These are phyloP conservation scores for Mitragyna speciosa DNA, from an alignment of 257 asterid species.

Conservation along the genomic window DNA sequence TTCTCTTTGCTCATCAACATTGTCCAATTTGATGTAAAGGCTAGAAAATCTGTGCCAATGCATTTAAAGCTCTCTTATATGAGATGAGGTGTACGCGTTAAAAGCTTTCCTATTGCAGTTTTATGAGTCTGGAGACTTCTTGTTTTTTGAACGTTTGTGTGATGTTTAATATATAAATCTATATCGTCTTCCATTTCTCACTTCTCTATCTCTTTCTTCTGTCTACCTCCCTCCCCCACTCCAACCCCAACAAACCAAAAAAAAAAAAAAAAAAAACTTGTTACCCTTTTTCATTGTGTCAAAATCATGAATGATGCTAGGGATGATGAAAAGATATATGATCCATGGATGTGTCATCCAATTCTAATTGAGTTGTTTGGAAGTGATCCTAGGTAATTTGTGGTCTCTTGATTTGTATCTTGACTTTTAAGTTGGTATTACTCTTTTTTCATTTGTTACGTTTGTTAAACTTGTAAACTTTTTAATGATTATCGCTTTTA, in stretches of 20 bases:
- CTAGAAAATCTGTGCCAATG: not conserved
- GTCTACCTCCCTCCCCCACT: not conserved
- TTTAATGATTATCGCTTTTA: not conserved
- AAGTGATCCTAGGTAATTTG: slow-evolving; percentile 9
- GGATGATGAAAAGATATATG: not conserved
- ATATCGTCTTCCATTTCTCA: not conserved
- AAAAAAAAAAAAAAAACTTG: too few relatives aligned
- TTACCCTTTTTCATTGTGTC: not conserved
- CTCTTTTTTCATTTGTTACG: not conserved
- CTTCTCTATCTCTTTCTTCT: not conserved
- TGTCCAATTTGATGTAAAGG: not conserved
- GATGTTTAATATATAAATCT: not conserved
- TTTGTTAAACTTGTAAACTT: not conserved
- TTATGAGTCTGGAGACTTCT: not conserved
- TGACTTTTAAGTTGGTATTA: too few relatives aligned
- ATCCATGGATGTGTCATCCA: not conserved
- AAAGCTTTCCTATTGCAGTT: not conserved
- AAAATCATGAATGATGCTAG: not conserved
- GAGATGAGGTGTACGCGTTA: not conserved
- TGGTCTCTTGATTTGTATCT: not conserved
- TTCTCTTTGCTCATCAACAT: not conserved
- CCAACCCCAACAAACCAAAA: too few relatives aligned
- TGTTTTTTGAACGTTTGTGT: not conserved
- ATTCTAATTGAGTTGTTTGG: not conserved
- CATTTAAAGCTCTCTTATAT: not conserved